Conservation (phyloP, 768 basidiomycete species). For the Kwoniella bestiolae region DNA sequence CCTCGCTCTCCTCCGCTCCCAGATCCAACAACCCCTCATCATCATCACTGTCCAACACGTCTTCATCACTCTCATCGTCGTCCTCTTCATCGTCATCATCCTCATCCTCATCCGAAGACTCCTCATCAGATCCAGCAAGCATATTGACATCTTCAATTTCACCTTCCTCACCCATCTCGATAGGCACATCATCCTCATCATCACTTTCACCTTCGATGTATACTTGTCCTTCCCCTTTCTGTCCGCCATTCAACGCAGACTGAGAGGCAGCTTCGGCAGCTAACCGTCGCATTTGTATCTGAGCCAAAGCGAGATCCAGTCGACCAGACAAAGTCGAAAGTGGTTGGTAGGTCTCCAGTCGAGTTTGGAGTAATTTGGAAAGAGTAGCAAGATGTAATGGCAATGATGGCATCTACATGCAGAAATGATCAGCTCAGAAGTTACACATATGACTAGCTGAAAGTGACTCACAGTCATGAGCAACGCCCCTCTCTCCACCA, state of each 20-base stretch:
- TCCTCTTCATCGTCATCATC: slow-evolving; percentile 15
- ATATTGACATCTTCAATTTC: slow-evolving; percentile 55
- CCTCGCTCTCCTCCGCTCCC: slow-evolving; percentile 47
- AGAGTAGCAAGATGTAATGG: slow-evolving; percentile 83
- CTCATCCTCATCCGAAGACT: slow-evolving; percentile 24
- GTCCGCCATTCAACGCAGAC: slow-evolving; percentile 23
- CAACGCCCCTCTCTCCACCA: slow-evolving; percentile 84
- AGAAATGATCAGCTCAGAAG: slow-evolving; percentile 1
- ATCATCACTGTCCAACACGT: slow-evolving; percentile 59
- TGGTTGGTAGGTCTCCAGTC: slow-evolving; percentile 80
- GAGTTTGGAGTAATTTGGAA: slow-evolving; percentile 73
- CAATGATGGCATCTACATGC: slow-evolving; percentile 80
- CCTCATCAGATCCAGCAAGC: slow-evolving; percentile 23
- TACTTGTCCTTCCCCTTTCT: slow-evolving; percentile 78
- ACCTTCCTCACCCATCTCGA: slow-evolving; percentile 47
- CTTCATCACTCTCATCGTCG: slow-evolving; percentile 68
- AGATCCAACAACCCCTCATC: slow-evolving; percentile 32
- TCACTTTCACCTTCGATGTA: slow-evolving; percentile 67
- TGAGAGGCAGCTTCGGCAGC: slow-evolving; percentile 62
- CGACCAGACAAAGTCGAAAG: slow-evolving; percentile 84
- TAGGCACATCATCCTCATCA: slow-evolving; percentile 61
- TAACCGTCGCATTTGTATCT: slow-evolving; percentile 87
- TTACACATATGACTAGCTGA: slow-evolving; percentile 12
- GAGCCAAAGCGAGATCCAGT: slow-evolving; percentile 89
- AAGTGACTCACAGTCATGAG: slow-evolving; percentile 80